phyloP scores from a whole-genome alignment of 345 rosid genomes.

The Lumnitzera littorea region DNA sequence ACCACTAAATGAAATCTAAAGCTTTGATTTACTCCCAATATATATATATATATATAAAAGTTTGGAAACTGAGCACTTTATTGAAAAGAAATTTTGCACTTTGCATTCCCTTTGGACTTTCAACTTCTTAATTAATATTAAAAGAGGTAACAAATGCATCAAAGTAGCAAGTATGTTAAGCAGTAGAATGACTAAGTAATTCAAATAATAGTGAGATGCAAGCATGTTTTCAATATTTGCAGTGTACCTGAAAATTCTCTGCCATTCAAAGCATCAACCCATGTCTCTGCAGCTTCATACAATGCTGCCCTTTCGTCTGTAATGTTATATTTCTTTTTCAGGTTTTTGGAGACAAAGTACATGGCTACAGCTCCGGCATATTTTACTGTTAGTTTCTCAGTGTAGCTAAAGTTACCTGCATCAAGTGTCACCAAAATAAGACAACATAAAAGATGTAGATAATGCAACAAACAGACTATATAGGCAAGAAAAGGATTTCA shows the following conservation, averaged over 20 bases:
- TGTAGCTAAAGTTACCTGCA: constrained; percentile 52
- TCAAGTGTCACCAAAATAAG: constrained; percentile 2
- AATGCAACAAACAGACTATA: background rate
- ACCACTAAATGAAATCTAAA: no score
- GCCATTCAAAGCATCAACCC: constrained; percentile 59
- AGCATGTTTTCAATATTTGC: constrained; percentile 1
- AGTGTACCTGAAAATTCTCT: constrained; percentile 48
- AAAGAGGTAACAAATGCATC: no score
- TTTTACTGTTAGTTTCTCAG: constrained; percentile 41
- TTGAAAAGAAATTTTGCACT: no score
- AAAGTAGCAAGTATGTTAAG: background rate
- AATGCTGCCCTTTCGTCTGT: constrained; percentile 59
- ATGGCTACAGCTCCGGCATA: constrained; percentile 68
- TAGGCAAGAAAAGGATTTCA: background rate
- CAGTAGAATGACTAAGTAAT: background rate
- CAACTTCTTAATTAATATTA: no score
- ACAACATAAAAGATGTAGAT: background rate
- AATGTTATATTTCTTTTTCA: constrained; percentile 61
- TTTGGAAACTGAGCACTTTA: no score
- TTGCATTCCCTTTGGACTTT: no score
- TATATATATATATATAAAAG: no score
- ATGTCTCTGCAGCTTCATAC: constrained; percentile 58
- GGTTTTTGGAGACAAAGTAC: constrained; percentile 62
- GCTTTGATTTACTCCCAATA: no score
- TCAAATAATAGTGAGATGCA: background rate